These are phyloP conservation scores for Hanseniaspora valbyensis DNA, from an alignment of 805 yeast species.

Conservation along the genomic window DNA sequence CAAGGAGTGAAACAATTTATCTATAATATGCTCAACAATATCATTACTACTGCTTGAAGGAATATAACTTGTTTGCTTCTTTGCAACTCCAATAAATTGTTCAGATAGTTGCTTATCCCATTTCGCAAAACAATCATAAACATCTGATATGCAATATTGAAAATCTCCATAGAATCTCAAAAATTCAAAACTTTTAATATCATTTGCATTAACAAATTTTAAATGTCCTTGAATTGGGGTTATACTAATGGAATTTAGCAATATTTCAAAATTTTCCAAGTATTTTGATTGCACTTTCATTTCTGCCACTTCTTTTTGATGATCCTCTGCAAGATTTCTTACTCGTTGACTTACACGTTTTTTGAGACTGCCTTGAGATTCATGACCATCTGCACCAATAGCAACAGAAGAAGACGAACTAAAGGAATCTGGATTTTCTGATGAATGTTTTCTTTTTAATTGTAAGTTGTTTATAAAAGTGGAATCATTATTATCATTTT, in stretches of 20 bases:
- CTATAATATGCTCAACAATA: constrained; percentile 9
- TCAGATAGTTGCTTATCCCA: constrained; percentile 32
- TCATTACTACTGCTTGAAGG: constrained; percentile 13
- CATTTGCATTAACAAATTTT: neutral
- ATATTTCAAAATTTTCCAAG: neutral
- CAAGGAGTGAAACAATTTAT: neutral
- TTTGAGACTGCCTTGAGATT: neutral
- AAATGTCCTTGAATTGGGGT: neutral
- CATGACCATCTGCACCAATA: too few relatives aligned
- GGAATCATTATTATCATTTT: neutral
- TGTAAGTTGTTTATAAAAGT: neutral
- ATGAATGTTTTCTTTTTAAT: neutral
- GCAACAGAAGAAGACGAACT: too few relatives aligned
- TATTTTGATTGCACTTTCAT: neutral
- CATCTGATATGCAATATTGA: constrained; percentile 22
- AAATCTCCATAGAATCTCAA: neutral
- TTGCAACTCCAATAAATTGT: constrained; percentile 20
- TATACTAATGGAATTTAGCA: neutral
- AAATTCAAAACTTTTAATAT: constrained; percentile 4
- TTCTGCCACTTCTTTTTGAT: neutral
- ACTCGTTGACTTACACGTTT: constrained; percentile 9
- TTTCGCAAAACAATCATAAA: constrained; percentile 27
- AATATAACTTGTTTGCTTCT: neutral
- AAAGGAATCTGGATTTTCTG: too few relatives aligned
- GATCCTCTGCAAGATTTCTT: constrained; percentile 5